Conservation (phyloP, 805 yeast genomes). For the Ogataea thermomethanolica region DNA sequence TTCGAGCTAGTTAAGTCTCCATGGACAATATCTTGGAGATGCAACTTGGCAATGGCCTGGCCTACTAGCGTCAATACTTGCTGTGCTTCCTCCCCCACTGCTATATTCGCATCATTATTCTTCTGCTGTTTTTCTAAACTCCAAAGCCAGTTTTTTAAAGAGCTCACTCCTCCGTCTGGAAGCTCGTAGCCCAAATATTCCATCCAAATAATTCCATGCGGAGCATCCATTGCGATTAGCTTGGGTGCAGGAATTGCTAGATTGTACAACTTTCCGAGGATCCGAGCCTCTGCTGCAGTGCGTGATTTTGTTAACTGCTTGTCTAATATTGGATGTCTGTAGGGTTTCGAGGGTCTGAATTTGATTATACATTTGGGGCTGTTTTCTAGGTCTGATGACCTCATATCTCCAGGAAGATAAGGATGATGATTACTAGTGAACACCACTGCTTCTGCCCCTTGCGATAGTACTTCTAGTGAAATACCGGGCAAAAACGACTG, state of each 20-base stretch:
- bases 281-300: conserved; percentile 79
- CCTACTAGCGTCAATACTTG: conserved; percentile 57
- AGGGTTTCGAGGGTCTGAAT: conserved; percentile 85
- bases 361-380: conserved; percentile 58
- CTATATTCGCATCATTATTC: conserved; percentile 16
- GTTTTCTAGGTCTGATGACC: conserved; percentile 27
- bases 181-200: conserved; percentile 62
- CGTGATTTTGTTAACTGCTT: conserved; percentile 70
- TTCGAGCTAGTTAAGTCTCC: conserved; percentile 95
- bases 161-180: conserved; percentile 51
- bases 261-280: conserved; percentile 53
- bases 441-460: conserved; percentile 90
- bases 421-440: conserved; percentile 66
- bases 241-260: conserved; percentile 69
- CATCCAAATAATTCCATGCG: conserved; percentile 86
- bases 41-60: conserved; percentile 62
- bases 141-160: conserved; percentile 76
- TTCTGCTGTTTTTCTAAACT: conserved; percentile 39
- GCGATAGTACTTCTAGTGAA: conserved; percentile 58
- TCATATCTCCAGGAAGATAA: conserved; percentile 40
- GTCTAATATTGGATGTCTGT: conserved; percentile 84
- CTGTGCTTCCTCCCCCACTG: conserved; percentile 37
- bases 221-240: conserved; percentile 70
- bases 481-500: conserved; percentile 44
- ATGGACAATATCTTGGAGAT: conserved; percentile 75